Evolutionary conservation across 169 alveolate species (phyloP), one percentile per base, ranked within the genome.

Genomic region (Cyclospora cayetanensis): DNA sequence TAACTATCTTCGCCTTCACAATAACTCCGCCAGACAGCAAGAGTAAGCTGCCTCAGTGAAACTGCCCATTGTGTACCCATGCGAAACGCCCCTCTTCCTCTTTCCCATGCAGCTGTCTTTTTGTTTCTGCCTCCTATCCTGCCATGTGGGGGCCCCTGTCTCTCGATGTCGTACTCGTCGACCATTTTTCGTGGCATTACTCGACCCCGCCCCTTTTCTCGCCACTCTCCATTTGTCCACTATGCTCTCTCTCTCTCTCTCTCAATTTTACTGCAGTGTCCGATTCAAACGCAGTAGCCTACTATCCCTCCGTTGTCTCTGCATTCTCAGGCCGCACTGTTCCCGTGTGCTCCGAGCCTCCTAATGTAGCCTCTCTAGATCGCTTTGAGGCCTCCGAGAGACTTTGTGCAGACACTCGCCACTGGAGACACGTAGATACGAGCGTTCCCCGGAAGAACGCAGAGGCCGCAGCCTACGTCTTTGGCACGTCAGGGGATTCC

Each of bases 301-400:
- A 50, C 60, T 9, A 50, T 18, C 60, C 18, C 60, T 18, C 60
- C 18, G 9, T 18, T 18, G 18, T 50, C 60, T 50, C 18, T 27
- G 1, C 22, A 50, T 50, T 18, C 63, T 50, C 2, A 50, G 63
- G 22, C 2, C 76, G 39, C 9, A 63, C 55, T 1, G 1, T n/a
- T 29, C n/a, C 50, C 7, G 25, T 9, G 20, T 41, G 39, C 37
- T 12, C 65, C 5, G 25, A 25, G 1, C 27, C 89, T 5, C 27
- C 89, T 25, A 20, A 15, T 70, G 60, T 66, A 0, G 63, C 92
- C 4, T 63, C 82, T 20, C 70, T 86, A 2, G 92, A 86, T 12
- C 83, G 92, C 46, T 86, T 86, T 37, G 84, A 66, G 5, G 83
- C 70, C 18, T n/a, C 82, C 20, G 92, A 86, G 52, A 42, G 92